Base-by-base conservation (phyloP, 2,329 filamentous ascomycete genomes). In the Dendrostoma leiphaemia region DNA sequence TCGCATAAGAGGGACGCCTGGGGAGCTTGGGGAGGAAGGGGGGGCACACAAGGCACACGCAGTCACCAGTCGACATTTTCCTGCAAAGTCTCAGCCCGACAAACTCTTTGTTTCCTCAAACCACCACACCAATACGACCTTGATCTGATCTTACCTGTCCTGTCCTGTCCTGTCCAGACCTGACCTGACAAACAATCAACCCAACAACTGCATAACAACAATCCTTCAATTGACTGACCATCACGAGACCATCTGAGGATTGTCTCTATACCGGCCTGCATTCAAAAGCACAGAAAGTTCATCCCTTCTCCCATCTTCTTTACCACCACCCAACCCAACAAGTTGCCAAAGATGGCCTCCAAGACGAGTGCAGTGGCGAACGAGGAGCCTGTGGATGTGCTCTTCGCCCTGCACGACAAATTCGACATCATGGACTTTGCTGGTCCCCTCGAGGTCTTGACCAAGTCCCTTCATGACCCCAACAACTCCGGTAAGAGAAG, bases 401-500 rank as follows among this genome's bases (percentile, higher is more conserved):
- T 85, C 66, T 77, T 85, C 69, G 81, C 77, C 63, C 75, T 85
- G 63, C 81, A 85, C 51, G 71, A 76, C 66, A 81, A 82, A 67
- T 85, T 84, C 67, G 74, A 84, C 65, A 68, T 84, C 55, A 63
- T 83, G 60, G 81, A 84, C 73, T 77, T 84, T 61, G 77, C 79
- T 53, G 81, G 79, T 60, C 75, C 80, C 40, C 66, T 80, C 48
- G 76, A 83, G 71, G 75, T 77, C 58, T 72, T 85, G 53, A 69
- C 69, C 59, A 68, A 66, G 46, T 79, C 80, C 55, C 74, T 75
- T 38, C 80, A 83, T 59, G 74, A 84, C 60, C 72, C 75, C 61
- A 75, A 79, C 50, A 77, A 84, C 63, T 66, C 72, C 34, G 70
- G 82, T 82, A 73, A n/a, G n/a, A n/a, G n/a, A n/a, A n/a, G n/a